A percentile compares a stretch with the other conserved stretches of the same genome.
Evolutionary conservation across 768 basidiomycete genomes (phyloP).

Genomic region (Xanthoconium stramineum): DNA sequence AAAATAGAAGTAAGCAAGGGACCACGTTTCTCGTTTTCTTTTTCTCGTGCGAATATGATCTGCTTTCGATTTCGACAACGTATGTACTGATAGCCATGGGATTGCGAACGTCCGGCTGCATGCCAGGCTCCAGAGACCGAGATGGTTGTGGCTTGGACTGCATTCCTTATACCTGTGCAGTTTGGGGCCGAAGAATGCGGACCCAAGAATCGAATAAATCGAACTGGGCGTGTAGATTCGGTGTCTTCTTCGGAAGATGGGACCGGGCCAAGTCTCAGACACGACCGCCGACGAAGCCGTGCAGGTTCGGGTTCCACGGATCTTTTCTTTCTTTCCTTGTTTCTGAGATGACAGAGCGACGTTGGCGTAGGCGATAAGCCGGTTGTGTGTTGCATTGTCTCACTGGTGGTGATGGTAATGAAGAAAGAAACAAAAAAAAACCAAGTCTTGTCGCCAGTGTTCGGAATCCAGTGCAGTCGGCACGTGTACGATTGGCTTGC

Average conservation of each 20-base stretch:
- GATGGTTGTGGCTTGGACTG: neutral
- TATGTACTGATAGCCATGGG: neutral
- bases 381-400: neutral
- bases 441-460: too few relatives aligned
- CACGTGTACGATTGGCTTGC: slow-evolving; percentile 30
- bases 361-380: neutral
- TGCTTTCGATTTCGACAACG: neutral
- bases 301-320: neutral
- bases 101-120: neutral
- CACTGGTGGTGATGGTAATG: neutral
- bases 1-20: neutral
- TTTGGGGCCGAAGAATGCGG: slow-evolving; percentile 1
- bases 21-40: neutral
- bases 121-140: neutral
- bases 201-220: neutral
- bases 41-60: neutral
- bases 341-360: neutral
- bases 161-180: neutral
- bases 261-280: neutral
- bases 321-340: neutral
- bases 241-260: neutral
- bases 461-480: slow-evolving; percentile 11
- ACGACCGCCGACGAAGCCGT: neutral
- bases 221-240: neutral
- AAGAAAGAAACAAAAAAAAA: neutral